These are phyloP conservation scores for Leucocoprinus leucothites DNA, from an alignment of 768 basidiomycete genomes.

Conservation along the genomic window DNA sequence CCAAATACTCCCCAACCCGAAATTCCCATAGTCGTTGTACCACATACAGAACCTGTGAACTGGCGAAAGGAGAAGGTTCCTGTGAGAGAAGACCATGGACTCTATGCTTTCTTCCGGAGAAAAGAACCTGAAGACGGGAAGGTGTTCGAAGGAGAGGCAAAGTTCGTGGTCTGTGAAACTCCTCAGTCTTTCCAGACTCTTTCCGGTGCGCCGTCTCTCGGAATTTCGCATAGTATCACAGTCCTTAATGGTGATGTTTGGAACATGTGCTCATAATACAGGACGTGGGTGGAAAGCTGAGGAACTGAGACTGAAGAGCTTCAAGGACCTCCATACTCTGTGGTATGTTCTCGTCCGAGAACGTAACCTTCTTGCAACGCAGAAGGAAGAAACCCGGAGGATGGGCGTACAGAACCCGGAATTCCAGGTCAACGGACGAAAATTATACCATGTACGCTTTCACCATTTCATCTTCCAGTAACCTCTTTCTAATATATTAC, in stretches of 20 bases:
- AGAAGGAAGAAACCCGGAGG: slow-evolving; percentile 73
- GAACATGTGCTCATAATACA: slow-evolving; percentile 24
- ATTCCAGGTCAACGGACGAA: slow-evolving; percentile 29
- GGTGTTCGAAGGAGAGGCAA: slow-evolving; percentile 41
- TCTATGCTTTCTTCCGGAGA: slow-evolving; percentile 74
- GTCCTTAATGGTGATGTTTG: neutral
- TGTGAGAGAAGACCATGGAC: slow-evolving; percentile 61
- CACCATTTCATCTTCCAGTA: neutral
- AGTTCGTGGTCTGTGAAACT: slow-evolving; percentile 47
- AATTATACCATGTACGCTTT: slow-evolving; percentile 42
- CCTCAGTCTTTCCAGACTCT: slow-evolving; percentile 25
- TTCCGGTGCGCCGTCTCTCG: slow-evolving; percentile 23
- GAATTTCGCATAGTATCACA: neutral
- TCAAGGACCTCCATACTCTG: slow-evolving; percentile 88
- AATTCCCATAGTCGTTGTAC: neutral
- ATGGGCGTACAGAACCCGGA: slow-evolving; percentile 39
- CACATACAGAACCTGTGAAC: slow-evolving; percentile 3
- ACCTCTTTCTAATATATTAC: neutral
- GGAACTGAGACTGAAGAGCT: slow-evolving; percentile 88
- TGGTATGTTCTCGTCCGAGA: slow-evolving; percentile 93
- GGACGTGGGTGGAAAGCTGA: slow-evolving; percentile 85
- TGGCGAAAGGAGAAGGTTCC: slow-evolving; percentile 24
- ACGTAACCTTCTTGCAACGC: slow-evolving; percentile 86
- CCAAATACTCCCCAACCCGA: neutral
- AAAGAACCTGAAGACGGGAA: slow-evolving; percentile 33